Base-by-base conservation (phyloP, 1,284 basidiomycete species). In the Malassezia yamatoensis region DNA sequence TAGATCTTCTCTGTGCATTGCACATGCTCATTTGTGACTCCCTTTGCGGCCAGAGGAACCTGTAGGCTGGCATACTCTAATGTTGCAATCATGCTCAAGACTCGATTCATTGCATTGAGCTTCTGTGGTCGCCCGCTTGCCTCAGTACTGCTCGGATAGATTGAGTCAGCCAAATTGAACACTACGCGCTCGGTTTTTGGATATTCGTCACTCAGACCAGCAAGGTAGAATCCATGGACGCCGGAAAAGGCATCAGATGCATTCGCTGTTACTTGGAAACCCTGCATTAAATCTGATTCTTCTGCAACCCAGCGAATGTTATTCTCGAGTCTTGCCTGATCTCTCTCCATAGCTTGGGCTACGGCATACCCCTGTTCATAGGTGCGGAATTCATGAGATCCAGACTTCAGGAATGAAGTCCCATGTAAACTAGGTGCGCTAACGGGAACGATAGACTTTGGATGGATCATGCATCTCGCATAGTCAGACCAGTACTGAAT, bases 401-500 rank as follows among this genome's bases (percentile, higher is more conserved):
- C 13, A 8, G 32, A 29, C 4, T 42, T 5, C 7, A 58, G 45
- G 36, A 49, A 58, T 21, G 57, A 35, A 15, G 20, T 44, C 16
- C 57, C 57, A 29, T 46, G 37, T 42, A 59, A 39, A 13, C 41
- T 34, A 18, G 43, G 33, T 41, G 46, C 41, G 12, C 61, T 60
- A 20, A 71, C 62, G 2, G 55, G 55, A 16, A 71, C 58, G 24
- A 68, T 63, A 21, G 67, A 68, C 41, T 58, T 63, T 4, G 67
- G 51, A 44, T 71, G 69, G 52, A 59, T 64, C 46, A 46, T 63
- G 16, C 61, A 59, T 2, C 63, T 60, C 40, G 63, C 58, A 45
- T 63, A 67, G 54, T 71, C 68, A 5, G 69, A 69, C 69, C 69
- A 71, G 62, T 64, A 71, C 12, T 59, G 57, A 37, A 49, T 35